phyloP scores from a whole-genome alignment of 257 asterid genomes.

The Salvia rosmarinus region DNA sequence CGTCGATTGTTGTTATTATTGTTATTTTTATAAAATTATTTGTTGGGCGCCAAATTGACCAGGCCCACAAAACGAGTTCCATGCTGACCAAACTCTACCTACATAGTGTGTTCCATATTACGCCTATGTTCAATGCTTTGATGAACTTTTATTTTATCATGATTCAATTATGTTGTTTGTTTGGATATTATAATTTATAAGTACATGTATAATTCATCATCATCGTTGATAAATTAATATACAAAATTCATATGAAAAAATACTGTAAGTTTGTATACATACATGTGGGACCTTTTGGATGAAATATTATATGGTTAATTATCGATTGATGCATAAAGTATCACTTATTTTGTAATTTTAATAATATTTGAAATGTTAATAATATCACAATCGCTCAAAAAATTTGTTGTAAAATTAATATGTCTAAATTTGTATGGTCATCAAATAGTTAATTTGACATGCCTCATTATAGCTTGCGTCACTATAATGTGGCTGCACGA shows the following conservation, averaged over 20 bases:
- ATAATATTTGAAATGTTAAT: too few relatives aligned
- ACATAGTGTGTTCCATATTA: neutral
- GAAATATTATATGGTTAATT: too few relatives aligned
- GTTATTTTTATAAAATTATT: neutral
- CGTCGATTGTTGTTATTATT: neutral
- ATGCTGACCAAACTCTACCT: slow-evolving; percentile 33
- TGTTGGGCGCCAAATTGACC: slow-evolving; percentile 29
- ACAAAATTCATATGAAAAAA: neutral
- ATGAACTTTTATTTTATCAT: neutral
- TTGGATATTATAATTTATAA: neutral
- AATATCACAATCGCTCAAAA: too few relatives aligned
- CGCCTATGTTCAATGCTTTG: slow-evolving; percentile 24
- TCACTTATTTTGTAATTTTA: too few relatives aligned
- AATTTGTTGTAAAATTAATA: too few relatives aligned
- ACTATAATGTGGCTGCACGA: too few relatives aligned
- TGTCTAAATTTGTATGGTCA: too few relatives aligned
- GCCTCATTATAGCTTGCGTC: too few relatives aligned
- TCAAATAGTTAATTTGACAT: too few relatives aligned
- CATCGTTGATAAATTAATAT: neutral
- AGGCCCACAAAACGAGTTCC: slow-evolving; percentile 43
- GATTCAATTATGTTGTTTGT: neutral
- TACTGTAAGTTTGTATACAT: neutral
- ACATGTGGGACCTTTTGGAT: too few relatives aligned
- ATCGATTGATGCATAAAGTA: too few relatives aligned
- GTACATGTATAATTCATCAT: neutral